Base-by-base conservation (phyloP, 176 grass and related monocot species). In the Carex cristatella region DNA sequence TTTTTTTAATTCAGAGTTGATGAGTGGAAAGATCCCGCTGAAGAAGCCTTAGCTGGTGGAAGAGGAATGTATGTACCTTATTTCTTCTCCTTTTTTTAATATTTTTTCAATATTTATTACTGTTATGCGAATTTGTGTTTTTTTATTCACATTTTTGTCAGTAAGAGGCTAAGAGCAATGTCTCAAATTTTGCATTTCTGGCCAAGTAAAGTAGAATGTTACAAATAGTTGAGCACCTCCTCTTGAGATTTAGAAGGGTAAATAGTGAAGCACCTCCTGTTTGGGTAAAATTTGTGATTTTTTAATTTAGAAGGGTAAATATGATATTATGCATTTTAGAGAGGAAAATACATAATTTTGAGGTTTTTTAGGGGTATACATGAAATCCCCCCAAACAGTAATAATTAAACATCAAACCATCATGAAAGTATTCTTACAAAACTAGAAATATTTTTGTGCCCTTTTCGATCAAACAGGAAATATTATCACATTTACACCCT, bases 21-120 rank as follows among this genome's bases (percentile, higher is more conserved):
- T 27, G 69, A 87, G 28, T 87, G 86, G 79, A 87, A 78, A 28
- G 68, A 87, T 51, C 86, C 86, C 0, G 69, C 59, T 48, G 69
- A 83, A 83, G 79, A 83, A 77, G 86, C 86, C 19, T 19, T 87
- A 57, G 86, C 86, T 57, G 86, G 80, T 10, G 86, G 86, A 77
- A 87, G 80, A 65, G 86, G 80, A 81, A 83, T 87, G 86, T 87
- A 30, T 46, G 86, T 77, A 58, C 13, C 49, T 2, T 71, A 27
- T 81, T 81, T 72, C 27, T 4, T 66, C 23, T 59, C 58, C 30
- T 71, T 60, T 31, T 28, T 81, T 86, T 5, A 14, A 11, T 86
- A n/a, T 1, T 1, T 60, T 59, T 74, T 30, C 0, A 57, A 54
- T 61, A 31, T 12, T 65, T 79, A 53, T 64, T 54, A 31, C 7